Evolutionary conservation across 345 rosid species (phyloP).

Genomic region (Gossypium rotundifolium): DNA sequence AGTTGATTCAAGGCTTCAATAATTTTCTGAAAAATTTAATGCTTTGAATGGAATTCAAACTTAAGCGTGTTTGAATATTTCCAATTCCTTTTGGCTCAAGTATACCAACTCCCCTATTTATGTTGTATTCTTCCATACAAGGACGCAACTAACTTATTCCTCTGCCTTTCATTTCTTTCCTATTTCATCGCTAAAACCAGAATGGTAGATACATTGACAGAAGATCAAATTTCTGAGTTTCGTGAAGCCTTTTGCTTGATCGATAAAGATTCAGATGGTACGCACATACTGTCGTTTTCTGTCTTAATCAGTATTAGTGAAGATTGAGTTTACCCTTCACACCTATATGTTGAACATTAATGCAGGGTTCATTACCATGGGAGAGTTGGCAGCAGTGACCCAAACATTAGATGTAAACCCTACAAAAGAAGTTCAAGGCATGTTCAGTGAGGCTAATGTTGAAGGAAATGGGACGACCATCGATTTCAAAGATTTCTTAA

Average conservation of each 20-base stretch:
- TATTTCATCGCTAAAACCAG: background rate
- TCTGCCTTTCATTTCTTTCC: background rate
- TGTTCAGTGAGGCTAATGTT: conserved; percentile 38
- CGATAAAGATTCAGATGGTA: conserved; percentile 53
- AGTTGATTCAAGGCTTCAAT: conserved; percentile 3
- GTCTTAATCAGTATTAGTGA: background rate
- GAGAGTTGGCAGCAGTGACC: conserved; percentile 34
- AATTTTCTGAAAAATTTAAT: background rate
- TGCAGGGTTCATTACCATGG: conserved; percentile 41
- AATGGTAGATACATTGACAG: conserved; percentile 40
- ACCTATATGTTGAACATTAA: background rate
- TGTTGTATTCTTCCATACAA: background rate
- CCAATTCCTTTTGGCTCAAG: background rate
- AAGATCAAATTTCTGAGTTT: conserved; percentile 47
- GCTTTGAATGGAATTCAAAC: conserved; percentile 17
- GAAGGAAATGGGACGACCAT: conserved; percentile 30
- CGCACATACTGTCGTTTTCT: background rate
- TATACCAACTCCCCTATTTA: conserved; percentile 4
- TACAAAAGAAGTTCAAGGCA: conserved; percentile 34
- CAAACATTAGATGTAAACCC: conserved; percentile 40
- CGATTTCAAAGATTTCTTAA: conserved; percentile 41
- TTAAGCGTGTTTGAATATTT: conserved; percentile 17
- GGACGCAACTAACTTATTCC: background rate
- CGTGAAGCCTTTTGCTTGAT: conserved; percentile 49
- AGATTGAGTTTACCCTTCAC: background rate